Evolutionary conservation across 1,284 basidiomycete genomes (phyloP).

Genomic region (Fomitopsis pinicola): DNA sequence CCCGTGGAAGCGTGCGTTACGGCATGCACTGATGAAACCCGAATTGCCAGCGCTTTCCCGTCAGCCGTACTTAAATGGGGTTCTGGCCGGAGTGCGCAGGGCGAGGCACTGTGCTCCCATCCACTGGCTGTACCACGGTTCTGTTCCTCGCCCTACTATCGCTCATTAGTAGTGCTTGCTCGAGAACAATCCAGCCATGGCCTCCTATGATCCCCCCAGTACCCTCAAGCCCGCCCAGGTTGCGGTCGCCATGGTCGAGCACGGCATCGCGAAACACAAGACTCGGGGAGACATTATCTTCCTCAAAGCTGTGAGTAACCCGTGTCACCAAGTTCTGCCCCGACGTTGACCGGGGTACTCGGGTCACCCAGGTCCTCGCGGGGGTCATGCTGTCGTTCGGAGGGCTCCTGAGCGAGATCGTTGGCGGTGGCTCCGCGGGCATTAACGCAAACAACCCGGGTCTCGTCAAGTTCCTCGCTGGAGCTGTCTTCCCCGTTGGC

Average conservation of each 20-base stretch:
- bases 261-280: constrained; percentile 56
- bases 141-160: too few relatives aligned
- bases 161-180: not conserved
- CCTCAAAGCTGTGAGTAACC: constrained; percentile 56
- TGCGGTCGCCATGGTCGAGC: constrained; percentile 51
- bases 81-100: not conserved
- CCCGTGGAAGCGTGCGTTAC: not conserved
- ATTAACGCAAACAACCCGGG: constrained; percentile 56
- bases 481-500: constrained; percentile 70
- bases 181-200: constrained; percentile 9
- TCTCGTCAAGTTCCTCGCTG: constrained; percentile 59
- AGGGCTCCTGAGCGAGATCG: constrained; percentile 57
- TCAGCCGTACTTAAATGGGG: not conserved
- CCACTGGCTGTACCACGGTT: not conserved
- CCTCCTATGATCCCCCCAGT: constrained; percentile 33
- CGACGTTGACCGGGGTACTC: not conserved
- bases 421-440: constrained; percentile 53
- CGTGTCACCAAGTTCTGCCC: not conserved
- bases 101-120: not conserved
- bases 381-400: constrained; percentile 72
- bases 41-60: not conserved
- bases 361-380: constrained; percentile 61
- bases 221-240: constrained; percentile 61
- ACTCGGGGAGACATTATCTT: constrained; percentile 58
- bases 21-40: not conserved